phyloP scores from a whole-genome alignment of 768 basidiomycete species.

The Pholiota molesta region DNA sequence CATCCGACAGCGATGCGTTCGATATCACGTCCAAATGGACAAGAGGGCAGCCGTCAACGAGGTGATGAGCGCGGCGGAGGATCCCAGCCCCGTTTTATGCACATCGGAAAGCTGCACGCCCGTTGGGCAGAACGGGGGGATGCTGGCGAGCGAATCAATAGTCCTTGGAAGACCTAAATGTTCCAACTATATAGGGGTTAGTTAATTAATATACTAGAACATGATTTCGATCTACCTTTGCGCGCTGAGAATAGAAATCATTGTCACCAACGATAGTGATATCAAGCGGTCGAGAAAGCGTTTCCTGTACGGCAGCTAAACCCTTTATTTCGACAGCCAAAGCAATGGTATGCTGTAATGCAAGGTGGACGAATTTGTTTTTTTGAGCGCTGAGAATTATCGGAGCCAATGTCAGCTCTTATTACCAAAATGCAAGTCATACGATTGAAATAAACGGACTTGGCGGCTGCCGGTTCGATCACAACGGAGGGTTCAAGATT shows the following conservation, averaged over 20 bases:
- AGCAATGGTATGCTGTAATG: constrained; percentile 77
- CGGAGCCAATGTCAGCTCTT: constrained; percentile 16
- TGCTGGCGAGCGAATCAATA: constrained; percentile 60
- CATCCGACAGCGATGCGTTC: constrained; percentile 45
- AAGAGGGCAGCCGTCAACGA: constrained; percentile 87
- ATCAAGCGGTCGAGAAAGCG: constrained; percentile 60
- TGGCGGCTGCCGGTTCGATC: constrained; percentile 37
- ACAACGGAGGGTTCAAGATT: constrained; percentile 37
- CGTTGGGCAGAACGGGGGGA: constrained; percentile 79
- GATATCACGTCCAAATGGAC: constrained; percentile 72
- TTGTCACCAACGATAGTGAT: constrained; percentile 91
- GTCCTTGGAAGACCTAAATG: constrained; percentile 62
- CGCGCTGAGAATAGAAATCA: constrained; percentile 96
- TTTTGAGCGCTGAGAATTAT: constrained; percentile 43
- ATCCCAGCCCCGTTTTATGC: constrained; percentile 99
- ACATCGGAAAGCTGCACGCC: constrained; percentile 73
- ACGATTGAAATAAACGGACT: constrained; percentile 34
- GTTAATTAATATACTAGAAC: background rate
- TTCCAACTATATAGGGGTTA: constrained; percentile 53
- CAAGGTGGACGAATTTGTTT: constrained; percentile 94
- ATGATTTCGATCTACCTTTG: constrained; percentile 56
- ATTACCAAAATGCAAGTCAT: background rate
- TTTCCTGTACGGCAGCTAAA: constrained; percentile 38
- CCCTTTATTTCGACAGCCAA: constrained; percentile 65
- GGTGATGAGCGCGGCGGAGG: constrained; percentile 95